Conservation (phyloP, 352 stramenopile species). For the Phytophthora hybrid region DNA sequence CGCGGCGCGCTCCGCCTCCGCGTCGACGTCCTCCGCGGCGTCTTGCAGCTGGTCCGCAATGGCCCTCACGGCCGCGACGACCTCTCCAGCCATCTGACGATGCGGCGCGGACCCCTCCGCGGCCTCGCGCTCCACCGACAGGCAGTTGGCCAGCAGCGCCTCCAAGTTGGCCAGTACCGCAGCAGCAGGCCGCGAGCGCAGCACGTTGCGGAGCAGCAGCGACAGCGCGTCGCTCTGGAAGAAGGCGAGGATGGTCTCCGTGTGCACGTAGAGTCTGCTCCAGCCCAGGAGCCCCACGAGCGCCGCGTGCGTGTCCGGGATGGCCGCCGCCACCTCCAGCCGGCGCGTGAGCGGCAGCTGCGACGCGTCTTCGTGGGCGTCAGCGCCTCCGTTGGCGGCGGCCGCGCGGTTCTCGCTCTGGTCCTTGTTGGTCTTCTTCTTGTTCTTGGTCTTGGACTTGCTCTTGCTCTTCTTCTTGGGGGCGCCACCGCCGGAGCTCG, state of each 20-base stretch:
- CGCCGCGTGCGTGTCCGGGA: slow-evolving; percentile 73
- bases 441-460: slow-evolving; percentile 25
- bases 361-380: slow-evolving; percentile 29
- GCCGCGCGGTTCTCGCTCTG: slow-evolving; percentile 4
- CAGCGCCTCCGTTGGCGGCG: background rate
- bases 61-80: slow-evolving; percentile 51
- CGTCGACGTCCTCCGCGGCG: slow-evolving; percentile 35
- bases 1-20: slow-evolving; percentile 43
- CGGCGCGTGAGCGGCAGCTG: slow-evolving; percentile 61
- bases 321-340: slow-evolving; percentile 74
- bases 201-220: slow-evolving; percentile 68
- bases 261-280: slow-evolving; percentile 69
- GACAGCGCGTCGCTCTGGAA: slow-evolving; percentile 76
- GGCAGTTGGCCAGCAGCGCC: slow-evolving; percentile 68
- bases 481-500: slow-evolving; percentile 1
- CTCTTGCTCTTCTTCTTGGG: slow-evolving; percentile 40
- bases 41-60: slow-evolving; percentile 37
- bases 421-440: slow-evolving; percentile 46
- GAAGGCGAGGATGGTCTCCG: slow-evolving; percentile 72
- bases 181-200: slow-evolving; percentile 44
- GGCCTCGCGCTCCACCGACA: slow-evolving; percentile 46
- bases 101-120: slow-evolving; percentile 24
- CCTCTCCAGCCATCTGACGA: slow-evolving; percentile 50
- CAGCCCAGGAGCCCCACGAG: slow-evolving; percentile 79
- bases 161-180: slow-evolving; percentile 67